phyloP scores from a whole-genome alignment of 164 flowering plant genomes.

The Cinnamomum chago region DNA sequence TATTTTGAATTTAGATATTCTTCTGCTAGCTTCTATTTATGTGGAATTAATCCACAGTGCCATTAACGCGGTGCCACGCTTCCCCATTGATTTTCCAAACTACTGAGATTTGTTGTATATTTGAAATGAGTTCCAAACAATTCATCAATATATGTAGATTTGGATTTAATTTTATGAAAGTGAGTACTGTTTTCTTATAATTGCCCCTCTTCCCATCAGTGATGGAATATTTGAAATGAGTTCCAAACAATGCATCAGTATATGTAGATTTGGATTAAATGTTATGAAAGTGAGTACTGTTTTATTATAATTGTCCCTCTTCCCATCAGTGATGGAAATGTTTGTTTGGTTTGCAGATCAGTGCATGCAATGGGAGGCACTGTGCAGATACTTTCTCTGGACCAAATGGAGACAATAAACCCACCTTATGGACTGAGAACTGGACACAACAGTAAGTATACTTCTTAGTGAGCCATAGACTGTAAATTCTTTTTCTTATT shows the following conservation, averaged over 20 bases:
- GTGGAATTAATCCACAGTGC: too few species aligned
- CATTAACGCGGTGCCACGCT: too few species aligned
- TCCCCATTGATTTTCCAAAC: too few species aligned
- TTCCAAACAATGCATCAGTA: background rate
- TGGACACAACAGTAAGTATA: conserved; percentile 89
- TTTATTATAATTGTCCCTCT: background rate
- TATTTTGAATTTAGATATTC: background rate
- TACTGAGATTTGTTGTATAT: too few species aligned
- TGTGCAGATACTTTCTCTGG: conserved; percentile 92
- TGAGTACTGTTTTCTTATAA: background rate
- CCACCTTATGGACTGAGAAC: conserved; percentile 85
- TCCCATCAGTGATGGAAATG: background rate
- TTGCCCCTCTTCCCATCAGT: background rate
- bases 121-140: too few species aligned
- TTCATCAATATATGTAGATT: too few species aligned
- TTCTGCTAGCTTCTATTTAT: too few species aligned
- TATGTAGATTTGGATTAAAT: background rate
- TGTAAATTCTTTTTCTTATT: background rate
- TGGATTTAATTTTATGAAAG: too few species aligned
- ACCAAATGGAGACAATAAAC: conserved; percentile 75
- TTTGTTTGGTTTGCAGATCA: conserved; percentile 42
- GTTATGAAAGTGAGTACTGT: background rate
- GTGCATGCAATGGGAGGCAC: conserved; percentile 89
- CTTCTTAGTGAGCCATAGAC: background rate
- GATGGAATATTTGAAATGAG: background rate